Conservation (phyloP, 2,329 filamentous ascomycete species). For the Keithomyces neogunnii region DNA sequence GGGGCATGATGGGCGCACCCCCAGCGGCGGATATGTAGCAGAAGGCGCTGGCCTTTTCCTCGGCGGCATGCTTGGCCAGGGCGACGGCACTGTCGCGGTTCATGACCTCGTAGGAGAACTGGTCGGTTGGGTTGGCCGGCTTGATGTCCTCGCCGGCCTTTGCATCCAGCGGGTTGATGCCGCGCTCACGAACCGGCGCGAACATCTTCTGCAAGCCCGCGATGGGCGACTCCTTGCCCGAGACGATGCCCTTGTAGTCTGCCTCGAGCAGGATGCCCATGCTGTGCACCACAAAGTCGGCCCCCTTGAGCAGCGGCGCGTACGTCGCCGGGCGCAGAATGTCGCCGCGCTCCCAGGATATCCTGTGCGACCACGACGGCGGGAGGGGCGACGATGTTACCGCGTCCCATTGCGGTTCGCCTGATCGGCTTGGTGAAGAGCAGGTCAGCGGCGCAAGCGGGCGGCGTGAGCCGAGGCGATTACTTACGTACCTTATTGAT, state of each 20-base stretch:
- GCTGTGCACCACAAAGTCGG: conserved; percentile 82
- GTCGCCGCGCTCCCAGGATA: conserved; percentile 83
- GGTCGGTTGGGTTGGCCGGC: conserved; percentile 58
- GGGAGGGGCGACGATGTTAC: conserved; percentile 63
- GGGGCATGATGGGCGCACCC: conserved; percentile 75
- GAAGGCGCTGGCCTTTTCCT: conserved; percentile 59
- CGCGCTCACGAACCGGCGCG: conserved; percentile 52
- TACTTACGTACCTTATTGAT: conserved; percentile 63
- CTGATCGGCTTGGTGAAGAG: conserved; percentile 62
- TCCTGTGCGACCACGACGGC: conserved; percentile 72
- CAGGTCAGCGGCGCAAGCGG: not conserved
- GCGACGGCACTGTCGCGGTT: conserved; percentile 84
- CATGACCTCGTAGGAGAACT: conserved; percentile 95
- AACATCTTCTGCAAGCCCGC: conserved; percentile 73
- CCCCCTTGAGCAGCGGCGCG: conserved; percentile 62
- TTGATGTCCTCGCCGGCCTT: conserved; percentile 51
- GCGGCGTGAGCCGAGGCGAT: not conserved
- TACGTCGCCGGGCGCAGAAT: conserved; percentile 79
- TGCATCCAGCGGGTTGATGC: conserved; percentile 61
- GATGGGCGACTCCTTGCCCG: conserved; percentile 75
- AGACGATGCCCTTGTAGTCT: conserved; percentile 91
- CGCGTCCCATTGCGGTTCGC: conserved; percentile 75
- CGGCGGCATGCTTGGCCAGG: conserved; percentile 67
- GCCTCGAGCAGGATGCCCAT: conserved; percentile 96
- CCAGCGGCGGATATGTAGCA: conserved; percentile 84